phyloP scores from a whole-genome alignment of 2,329 filamentous ascomycete species.

The Sporothrix mexicana region DNA sequence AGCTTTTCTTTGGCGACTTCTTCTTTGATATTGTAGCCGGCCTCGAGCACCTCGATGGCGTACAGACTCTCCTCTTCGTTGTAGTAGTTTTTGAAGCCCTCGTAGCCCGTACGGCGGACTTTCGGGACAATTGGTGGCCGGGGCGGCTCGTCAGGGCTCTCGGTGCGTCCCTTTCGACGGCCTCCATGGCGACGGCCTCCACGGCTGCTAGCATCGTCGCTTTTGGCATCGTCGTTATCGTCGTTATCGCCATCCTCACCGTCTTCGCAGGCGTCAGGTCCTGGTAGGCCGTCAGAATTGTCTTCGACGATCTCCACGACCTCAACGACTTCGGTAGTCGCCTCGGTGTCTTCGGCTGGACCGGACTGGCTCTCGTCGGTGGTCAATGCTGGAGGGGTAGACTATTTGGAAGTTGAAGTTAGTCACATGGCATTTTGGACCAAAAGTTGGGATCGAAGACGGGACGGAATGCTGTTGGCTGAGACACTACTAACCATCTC shows the following conservation, averaged over 20 bases:
- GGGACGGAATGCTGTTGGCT: too few relatives aligned
- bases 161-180: neutral
- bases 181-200: neutral
- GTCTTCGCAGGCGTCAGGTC: neutral
- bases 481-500: constrained; percentile 11
- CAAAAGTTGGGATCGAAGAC: too few relatives aligned
- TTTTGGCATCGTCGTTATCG: neutral
- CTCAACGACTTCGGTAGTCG: neutral
- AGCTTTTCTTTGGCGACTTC: constrained; percentile 36
- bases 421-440: too few relatives aligned
- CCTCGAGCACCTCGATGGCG: constrained; percentile 48
- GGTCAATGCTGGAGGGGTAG: constrained; percentile 1
- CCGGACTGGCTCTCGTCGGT: constrained; percentile 5
- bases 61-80: constrained; percentile 47
- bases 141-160: neutral
- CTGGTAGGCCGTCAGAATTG: neutral
- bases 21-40: constrained; percentile 32
- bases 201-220: neutral
- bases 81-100: constrained; percentile 51
- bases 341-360: neutral
- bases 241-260: neutral
- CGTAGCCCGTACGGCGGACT: constrained; percentile 46
- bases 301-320: neutral
- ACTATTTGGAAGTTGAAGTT: neutral
- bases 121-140: constrained; percentile 48